Conservation (phyloP, 2,329 filamentous ascomycete species). For the Calonectria pseudoreteaudii region DNA sequence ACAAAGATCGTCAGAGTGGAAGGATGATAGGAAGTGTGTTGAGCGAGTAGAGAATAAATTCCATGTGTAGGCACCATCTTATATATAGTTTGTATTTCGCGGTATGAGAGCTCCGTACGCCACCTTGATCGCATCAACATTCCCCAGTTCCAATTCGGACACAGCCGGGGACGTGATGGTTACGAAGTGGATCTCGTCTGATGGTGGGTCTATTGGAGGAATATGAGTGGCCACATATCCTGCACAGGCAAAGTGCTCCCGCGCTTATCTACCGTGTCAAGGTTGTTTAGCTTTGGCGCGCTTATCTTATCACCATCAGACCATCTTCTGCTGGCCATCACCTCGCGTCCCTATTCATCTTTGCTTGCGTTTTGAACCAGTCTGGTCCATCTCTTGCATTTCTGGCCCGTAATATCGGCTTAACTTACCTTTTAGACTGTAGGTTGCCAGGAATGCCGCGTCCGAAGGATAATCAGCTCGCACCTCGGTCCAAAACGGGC, state of each 20-base stretch:
- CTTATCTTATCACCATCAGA: constrained; percentile 23
- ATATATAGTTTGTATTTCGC: background rate
- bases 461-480: background rate
- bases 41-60: background rate
- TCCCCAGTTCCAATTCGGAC: background rate
- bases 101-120: background rate
- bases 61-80: background rate
- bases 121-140: background rate
- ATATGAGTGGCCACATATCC: constrained; percentile 6
- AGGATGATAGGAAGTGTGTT: background rate
- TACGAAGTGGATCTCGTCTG: background rate
- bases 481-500: constrained; percentile 21
- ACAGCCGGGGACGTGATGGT: background rate
- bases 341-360: background rate
- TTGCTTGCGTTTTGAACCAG: background rate
- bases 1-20: background rate
- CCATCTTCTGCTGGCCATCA: background rate
- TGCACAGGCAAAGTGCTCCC: constrained; percentile 7
- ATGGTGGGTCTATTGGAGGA: background rate
- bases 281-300: constrained; percentile 11
- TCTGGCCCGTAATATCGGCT: background rate
- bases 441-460: background rate
- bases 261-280: constrained; percentile 17
- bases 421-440: background rate
- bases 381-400: background rate